Percentiles rank a stretch among this genome's conserved stretches.
phyloP scores from a whole-genome alignment of 495 filamentous ascomycete genomes.

The Jackrogersella minutella region DNA sequence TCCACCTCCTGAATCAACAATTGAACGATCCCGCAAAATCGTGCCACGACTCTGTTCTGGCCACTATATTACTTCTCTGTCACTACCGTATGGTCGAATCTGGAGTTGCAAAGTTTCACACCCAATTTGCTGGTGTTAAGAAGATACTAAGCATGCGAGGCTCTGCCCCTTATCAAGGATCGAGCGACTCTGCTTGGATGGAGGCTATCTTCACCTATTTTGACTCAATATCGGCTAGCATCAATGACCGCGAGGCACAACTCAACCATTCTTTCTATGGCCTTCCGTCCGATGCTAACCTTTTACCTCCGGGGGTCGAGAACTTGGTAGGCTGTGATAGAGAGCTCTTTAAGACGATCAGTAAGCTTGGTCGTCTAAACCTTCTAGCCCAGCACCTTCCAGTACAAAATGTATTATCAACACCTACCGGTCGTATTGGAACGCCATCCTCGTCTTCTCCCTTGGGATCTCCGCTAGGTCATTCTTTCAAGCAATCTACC shows the following conservation, averaged over 20 bases:
- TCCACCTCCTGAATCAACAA: constrained; percentile 82
- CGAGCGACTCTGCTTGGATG: constrained; percentile 80
- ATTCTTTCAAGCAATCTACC: constrained; percentile 59
- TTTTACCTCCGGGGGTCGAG: constrained; percentile 65
- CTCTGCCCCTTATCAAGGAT: constrained; percentile 69
- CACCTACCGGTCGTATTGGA: constrained; percentile 36
- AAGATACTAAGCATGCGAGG: constrained; percentile 86
- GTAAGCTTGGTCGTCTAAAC: constrained; percentile 83
- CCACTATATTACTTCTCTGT: constrained; percentile 86
- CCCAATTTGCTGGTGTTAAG: constrained; percentile 92
- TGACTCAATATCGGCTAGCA: constrained; percentile 90
- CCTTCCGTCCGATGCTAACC: constrained; percentile 73
- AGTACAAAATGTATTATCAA: constrained; percentile 50
- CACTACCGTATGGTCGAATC: constrained; percentile 94
- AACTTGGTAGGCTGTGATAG: constrained; percentile 89
- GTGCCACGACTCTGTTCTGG: constrained; percentile 85
- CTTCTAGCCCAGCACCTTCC: constrained; percentile 81
- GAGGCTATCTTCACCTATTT: constrained; percentile 97
- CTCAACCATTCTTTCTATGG: constrained; percentile 71
- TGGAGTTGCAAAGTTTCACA: constrained; percentile 89
- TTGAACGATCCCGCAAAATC: constrained; percentile 76
- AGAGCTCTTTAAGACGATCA: constrained; percentile 78
- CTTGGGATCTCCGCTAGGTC: constrained; percentile 52
- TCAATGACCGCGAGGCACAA: constrained; percentile 92
- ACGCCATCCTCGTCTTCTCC: constrained; percentile 46